A percentile compares a stretch with the other conserved stretches of the same genome.
These are phyloP conservation scores for Endotrypanum monterogeii DNA, from an alignment of 208 protist genomes.

Conservation along the genomic window DNA sequence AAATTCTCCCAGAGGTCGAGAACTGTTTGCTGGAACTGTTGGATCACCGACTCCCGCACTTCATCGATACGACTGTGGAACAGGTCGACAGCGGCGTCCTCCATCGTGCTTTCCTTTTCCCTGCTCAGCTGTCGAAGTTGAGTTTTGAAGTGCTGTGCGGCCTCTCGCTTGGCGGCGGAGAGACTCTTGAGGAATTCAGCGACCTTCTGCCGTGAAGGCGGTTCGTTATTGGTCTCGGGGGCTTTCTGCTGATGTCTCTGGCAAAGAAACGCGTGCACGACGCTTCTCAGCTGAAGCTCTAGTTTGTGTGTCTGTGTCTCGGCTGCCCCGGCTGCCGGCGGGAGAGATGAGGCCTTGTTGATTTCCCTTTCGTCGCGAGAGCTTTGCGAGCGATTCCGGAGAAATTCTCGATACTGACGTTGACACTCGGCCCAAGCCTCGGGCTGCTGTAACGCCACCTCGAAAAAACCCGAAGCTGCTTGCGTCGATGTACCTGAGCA, in stretches of 20 bases:
- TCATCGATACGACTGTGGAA: background rate
- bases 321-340: background rate
- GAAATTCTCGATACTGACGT: background rate
- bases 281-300: slow-evolving; percentile 55
- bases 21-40: slow-evolving; percentile 8
- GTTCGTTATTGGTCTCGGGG: background rate
- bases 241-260: background rate
- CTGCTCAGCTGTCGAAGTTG: background rate
- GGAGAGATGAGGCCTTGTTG: background rate
- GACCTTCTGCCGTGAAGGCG: background rate
- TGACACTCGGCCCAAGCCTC: slow-evolving; percentile 4
- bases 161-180: slow-evolving; percentile 11
- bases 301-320: slow-evolving; percentile 18
- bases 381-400: background rate
- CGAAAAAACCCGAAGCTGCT: slow-evolving; percentile 18
- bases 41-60: background rate
- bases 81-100: background rate
- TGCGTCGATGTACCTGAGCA: background rate
- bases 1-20: slow-evolving; percentile 1
- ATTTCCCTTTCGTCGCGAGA: background rate
- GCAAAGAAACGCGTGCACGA: slow-evolving; percentile 35
- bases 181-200: slow-evolving; percentile 1
- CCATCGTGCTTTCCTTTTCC: too few species aligned
- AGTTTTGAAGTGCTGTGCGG: slow-evolving; percentile 19
- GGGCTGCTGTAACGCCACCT: slow-evolving; percentile 3